phyloP scores from a whole-genome alignment of 208 protist species.

The Acanthamoeba rhysodes region DNA sequence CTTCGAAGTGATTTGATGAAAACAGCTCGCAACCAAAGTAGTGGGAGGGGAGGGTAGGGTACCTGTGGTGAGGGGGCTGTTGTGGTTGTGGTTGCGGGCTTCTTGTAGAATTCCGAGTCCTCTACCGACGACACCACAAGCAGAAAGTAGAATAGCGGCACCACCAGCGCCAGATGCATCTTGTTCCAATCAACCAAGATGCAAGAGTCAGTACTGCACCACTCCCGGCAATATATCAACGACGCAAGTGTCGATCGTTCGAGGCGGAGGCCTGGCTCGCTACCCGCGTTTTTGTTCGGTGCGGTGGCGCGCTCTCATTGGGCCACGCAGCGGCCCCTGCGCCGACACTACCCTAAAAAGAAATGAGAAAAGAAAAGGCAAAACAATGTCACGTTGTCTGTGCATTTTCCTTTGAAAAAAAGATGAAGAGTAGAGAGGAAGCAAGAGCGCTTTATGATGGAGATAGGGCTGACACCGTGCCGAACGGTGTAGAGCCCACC shows the following conservation, averaged over 20 bases:
- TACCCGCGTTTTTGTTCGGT: background rate
- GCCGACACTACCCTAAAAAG: too few species aligned
- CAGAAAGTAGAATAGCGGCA: conserved; percentile 7
- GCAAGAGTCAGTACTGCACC: background rate
- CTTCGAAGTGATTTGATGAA: background rate
- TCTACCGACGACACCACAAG: background rate
- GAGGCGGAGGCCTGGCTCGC: too few species aligned
- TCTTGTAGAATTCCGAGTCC: background rate
- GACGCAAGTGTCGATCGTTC: background rate
- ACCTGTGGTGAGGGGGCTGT: background rate
- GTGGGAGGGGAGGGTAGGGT: background rate
- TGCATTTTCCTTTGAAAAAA: too few species aligned
- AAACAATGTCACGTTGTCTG: too few species aligned
- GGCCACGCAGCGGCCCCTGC: background rate
- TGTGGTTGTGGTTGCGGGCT: background rate
- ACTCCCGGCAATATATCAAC: background rate
- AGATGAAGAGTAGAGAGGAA: too few species aligned
- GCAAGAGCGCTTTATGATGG: too few species aligned
- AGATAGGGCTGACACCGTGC: too few species aligned
- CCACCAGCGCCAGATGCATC: background rate
- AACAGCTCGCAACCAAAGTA: background rate
- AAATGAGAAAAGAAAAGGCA: too few species aligned
- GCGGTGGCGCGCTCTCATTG: background rate
- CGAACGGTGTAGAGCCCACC: too few species aligned
- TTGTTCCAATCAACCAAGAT: too few species aligned